Percentiles rank a stretch among this genome's conserved stretches.
phyloP scores from a whole-genome alignment of 805 yeast genomes.

The Candida khao-thaluensis region DNA sequence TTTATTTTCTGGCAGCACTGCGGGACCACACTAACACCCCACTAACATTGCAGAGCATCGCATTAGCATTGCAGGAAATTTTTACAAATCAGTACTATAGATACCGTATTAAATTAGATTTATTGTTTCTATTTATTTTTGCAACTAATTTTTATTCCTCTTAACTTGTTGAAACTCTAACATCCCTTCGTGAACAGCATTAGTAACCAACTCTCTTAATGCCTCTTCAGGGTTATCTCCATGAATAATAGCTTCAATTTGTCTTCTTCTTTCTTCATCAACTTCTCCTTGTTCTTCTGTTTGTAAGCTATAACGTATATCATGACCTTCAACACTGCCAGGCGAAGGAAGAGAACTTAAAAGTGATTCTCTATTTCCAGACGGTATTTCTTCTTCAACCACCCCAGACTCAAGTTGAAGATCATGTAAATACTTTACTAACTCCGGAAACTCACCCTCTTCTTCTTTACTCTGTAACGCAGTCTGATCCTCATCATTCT shows the following conservation, averaged over 20 bases:
- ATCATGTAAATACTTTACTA: slow-evolving; percentile 59
- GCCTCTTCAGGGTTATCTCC: slow-evolving; percentile 83
- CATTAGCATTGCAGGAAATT: too few relatives aligned
- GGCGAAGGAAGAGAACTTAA: slow-evolving; percentile 31
- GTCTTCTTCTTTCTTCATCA: slow-evolving; percentile 52
- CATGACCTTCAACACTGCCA: slow-evolving; percentile 44
- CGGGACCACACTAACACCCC: too few relatives aligned
- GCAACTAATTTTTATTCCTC: slow-evolving; percentile 1
- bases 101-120: too few relatives aligned
- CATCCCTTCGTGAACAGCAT: slow-evolving; percentile 55
- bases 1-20: too few relatives aligned
- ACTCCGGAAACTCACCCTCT: slow-evolving; percentile 81
- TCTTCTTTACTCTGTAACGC: slow-evolving; percentile 74
- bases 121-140: not conserved
- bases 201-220: slow-evolving; percentile 63
- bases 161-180: slow-evolving; percentile 1
- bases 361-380: slow-evolving; percentile 1
- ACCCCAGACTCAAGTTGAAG: slow-evolving; percentile 21
- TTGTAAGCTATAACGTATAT: slow-evolving; percentile 58
- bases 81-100: too few relatives aligned
- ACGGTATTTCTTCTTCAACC: not conserved
- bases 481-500: slow-evolving; percentile 74
- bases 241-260: slow-evolving; percentile 67
- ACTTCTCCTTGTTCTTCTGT: slow-evolving; percentile 25
- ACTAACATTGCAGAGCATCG: too few relatives aligned